Base-by-base conservation (phyloP, 169 alveolate species). In the Plasmodium fragile region DNA sequence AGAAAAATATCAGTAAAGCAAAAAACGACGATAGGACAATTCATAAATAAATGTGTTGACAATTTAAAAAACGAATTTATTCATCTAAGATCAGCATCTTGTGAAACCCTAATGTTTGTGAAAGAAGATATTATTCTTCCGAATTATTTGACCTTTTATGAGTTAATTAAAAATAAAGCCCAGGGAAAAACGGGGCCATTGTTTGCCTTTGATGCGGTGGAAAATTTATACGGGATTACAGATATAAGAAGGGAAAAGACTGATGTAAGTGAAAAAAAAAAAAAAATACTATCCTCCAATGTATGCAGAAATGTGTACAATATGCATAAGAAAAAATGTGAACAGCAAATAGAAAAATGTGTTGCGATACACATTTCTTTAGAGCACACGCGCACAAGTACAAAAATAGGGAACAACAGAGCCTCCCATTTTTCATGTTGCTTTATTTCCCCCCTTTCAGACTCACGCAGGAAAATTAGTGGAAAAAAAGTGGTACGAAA, bases 401-500 rank as follows among this genome's bases (percentile, higher is more conserved):
- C 53, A 81, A 55, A 30, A 55, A 16, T 32, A 28, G 53, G 10
- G 53, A 53, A 81, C 36, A 55, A 13, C 2, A 16, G 11, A 25
- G 69, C 18, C 5, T 4, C 16, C 65, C 45, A 45, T 49, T 39
- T 52, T 80, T 7, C 34, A 6, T 25, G 10, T 80, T 52, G 36
- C 1, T 81, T 81, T 22, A 28, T 55, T 55, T 69, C 43, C 73
- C 39, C 75, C 52, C 3, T 30, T 87, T 87, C 34, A 87, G 93
- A 87, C 93, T 0, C 93, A 87, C 72, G 95, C 95, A 13, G 96
- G 96, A 2, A 93, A 93, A 73, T 49, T 93, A 32, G 93, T 93
- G 69, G 96, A 93, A 81, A 65, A 73, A 69, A 83, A 81, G 34
- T 93, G 96, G 96, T 93, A 93, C 65, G 96, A 93, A 84, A 85